Evolutionary conservation across 306 rosid species (phyloP).

Genomic region (Medicago truncatula): DNA sequence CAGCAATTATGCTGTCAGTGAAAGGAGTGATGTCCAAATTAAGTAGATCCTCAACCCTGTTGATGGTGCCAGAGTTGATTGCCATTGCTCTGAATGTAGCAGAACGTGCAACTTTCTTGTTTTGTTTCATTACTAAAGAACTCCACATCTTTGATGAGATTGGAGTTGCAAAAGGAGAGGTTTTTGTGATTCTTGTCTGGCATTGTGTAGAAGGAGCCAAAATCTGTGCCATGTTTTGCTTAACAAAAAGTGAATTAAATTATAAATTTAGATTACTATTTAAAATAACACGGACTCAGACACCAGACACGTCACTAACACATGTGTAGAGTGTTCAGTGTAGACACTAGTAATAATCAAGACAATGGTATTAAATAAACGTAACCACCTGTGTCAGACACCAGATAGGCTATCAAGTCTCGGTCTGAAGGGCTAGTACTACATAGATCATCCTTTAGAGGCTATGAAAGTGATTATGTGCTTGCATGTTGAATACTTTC

Average conservation of each 20-base stretch:
- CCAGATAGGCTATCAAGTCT: neutral
- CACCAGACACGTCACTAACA: neutral
- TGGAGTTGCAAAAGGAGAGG: conserved; percentile 56
- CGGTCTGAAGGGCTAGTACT: neutral
- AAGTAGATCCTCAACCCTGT: conserved; percentile 78
- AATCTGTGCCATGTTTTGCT: conserved; percentile 92
- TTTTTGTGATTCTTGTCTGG: conserved; percentile 70
- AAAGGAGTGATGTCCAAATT: conserved; percentile 82
- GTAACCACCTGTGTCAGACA: neutral
- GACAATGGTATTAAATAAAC: neutral
- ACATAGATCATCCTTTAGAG: neutral
- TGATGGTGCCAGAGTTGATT: conserved; percentile 67
- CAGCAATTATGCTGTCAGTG: conserved; percentile 92
- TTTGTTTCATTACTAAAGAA: conserved; percentile 71
- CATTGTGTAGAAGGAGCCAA: conserved; percentile 92
- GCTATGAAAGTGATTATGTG: too few species aligned
- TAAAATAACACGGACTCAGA: neutral
- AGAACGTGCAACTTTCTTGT: conserved; percentile 65
- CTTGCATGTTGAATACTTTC: too few species aligned
- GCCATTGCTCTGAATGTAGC: conserved; percentile 67
- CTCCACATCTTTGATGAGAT: conserved; percentile 76
- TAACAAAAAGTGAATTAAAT: neutral
- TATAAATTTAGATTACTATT: neutral
- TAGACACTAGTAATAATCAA: neutral
- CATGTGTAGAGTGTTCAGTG: neutral